Base-by-base conservation (phyloP, 768 basidiomycete genomes). In the Mycena venus region DNA sequence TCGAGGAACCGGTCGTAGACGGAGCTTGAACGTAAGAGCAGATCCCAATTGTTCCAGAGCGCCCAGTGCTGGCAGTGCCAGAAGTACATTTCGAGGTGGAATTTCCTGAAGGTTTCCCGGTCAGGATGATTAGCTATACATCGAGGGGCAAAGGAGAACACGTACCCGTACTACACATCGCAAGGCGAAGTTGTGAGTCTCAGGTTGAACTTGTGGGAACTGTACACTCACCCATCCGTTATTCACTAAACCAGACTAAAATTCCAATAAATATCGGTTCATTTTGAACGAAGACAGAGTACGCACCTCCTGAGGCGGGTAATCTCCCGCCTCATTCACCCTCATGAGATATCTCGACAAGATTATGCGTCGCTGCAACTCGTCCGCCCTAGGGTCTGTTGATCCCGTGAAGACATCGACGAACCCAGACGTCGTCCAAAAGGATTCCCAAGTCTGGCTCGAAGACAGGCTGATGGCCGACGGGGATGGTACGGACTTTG, bases 41-140 rank as follows among this genome's bases (percentile, higher is more conserved):
- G 81, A 71, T 90, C 87, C 89, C 88, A 90, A 79, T 91, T 89
- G 75, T 87, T 87, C 90, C 90, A 92, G 8, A 91, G 84, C 1
- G 88, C 89, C 90, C 90, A 91, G 77, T 92, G 90, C 8, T 84
- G 85, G 67, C 83, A 81, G 76, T 92, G 91, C 91, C 90, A 91
- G 80, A 89, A 91, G 76, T 86, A 88, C 89, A 89, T 88, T 75
- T 91, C 90, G 86, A 90, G 86, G 75, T 91, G 90, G 80, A 90
- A 90, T 82, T 91, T 91, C 65, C 90, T 89, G 73, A 75, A 77
- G 77, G 81, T 38, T 29, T 40, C 31, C n/a, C 49, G 47, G 32
- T 11, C 27, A 59, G 11, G 47, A n/a, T 31, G 31, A 17, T n/a
- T n/a, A n/a, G n/a, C n/a, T 25, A 21, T 34, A 14, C 5, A 15